A percentile compares a stretch with the other conserved stretches of the same genome.
phyloP scores from a whole-genome alignment of 75 land plant genomes.

The Ceratopteris richardii region DNA sequence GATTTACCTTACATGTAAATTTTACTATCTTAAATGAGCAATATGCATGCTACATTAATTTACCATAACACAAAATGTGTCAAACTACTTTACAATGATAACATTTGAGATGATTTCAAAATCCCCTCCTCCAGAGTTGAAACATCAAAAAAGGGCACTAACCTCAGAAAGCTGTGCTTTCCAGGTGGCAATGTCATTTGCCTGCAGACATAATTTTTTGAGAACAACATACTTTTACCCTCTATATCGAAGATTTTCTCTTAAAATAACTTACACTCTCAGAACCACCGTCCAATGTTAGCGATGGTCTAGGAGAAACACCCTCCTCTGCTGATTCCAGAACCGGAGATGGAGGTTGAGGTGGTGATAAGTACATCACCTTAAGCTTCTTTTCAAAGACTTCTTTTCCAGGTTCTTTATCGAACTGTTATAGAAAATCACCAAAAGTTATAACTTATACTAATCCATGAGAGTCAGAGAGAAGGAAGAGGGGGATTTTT shows the following conservation, averaged over 20 bases:
- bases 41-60: no score
- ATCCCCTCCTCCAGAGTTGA: no score
- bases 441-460: no score
- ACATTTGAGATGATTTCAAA: no score
- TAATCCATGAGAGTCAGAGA: no score
- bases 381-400: slow-evolving; percentile 53
- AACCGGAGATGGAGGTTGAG: slow-evolving; percentile 76
- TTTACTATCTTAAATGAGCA: no score
- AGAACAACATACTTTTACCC: background rate
- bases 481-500: no score
- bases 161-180: slow-evolving; percentile 5
- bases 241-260: background rate
- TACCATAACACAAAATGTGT: no score
- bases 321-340: slow-evolving; percentile 62
- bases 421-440: slow-evolving; percentile 61
- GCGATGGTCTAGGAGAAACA: slow-evolving; percentile 1
- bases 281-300: background rate
- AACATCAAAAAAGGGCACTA: no score
- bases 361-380: slow-evolving; percentile 61
- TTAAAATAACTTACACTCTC: background rate
- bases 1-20: no score
- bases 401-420: slow-evolving; percentile 51
- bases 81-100: no score
- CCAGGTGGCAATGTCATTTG: background rate
- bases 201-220: background rate